Evolutionary conservation across 495 filamentous ascomycete genomes (phyloP), one percentile per base, ranked within the genome.

Genomic region (Lasiosphaeria ovina): DNA sequence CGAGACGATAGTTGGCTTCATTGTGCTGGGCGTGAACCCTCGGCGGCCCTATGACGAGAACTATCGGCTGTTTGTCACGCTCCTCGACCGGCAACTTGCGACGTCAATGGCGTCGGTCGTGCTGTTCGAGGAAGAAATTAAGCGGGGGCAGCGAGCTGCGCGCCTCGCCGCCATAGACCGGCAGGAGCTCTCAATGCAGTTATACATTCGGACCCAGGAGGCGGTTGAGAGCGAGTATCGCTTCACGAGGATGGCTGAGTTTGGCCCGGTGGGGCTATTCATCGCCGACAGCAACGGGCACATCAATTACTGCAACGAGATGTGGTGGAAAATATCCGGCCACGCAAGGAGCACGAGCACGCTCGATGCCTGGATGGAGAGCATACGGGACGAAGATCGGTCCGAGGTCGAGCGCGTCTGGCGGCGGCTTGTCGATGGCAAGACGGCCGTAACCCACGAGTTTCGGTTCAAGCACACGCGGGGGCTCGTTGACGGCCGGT

Each of bases 161-260:
- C 81, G 81, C 31, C 73, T 88, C 42, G 87, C 87, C 11, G 84
- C 84, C 8, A 72, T 84, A 42, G 85, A 90, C 70, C 79, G 84
- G 3, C 82, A 88, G 52, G 80, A 87, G 62, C 79, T 91, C 5
- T 86, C 84, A 3, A 79, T 88, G 64, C 82, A 89, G 66, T 76
- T 91, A 4, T 83, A 85, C 53, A 75, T 83, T 9, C 77, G 84
- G 51, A 89, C 87, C 1, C 83, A 87, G 67, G 84, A 89, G 70
- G 87, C 86, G 3, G 77, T 82, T 24, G 86, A 89, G 66, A 86
- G 80, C 6, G 87, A 90, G 68, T 83, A 84, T n/a, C 84, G 82
- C 55, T 90, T 90, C 67, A 88, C 86, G 3, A 75, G 85, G 34
- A 89, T 90, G 86, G 85, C 87, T 7, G 87, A 89, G 68, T 87